Evolutionary conservation across 768 basidiomycete genomes (phyloP).

Genomic region (Lactarius vividus): DNA sequence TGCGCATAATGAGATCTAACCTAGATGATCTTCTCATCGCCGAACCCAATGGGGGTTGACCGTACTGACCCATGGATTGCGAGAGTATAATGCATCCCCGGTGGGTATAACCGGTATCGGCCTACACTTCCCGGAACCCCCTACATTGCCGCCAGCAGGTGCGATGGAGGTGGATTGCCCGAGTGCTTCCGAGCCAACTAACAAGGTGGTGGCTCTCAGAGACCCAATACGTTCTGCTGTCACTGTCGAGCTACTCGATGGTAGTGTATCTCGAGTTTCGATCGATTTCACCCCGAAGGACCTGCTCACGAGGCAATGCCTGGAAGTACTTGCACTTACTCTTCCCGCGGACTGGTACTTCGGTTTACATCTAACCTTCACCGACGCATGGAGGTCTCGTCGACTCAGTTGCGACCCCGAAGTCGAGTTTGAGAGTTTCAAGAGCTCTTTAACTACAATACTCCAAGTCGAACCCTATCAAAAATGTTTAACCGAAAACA

Average conservation of each 20-base stretch:
- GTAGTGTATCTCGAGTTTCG: slow-evolving; percentile 43
- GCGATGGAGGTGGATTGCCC: slow-evolving; percentile 23
- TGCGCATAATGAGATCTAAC: slow-evolving; percentile 59
- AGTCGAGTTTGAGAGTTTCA: slow-evolving; percentile 58
- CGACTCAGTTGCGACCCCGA: slow-evolving; percentile 44
- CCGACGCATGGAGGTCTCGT: slow-evolving; percentile 53
- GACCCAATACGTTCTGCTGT: slow-evolving; percentile 51
- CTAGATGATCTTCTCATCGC: slow-evolving; percentile 71
- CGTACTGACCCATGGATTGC: slow-evolving; percentile 61
- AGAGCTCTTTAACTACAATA: slow-evolving; percentile 47
- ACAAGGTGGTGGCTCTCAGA: slow-evolving; percentile 43
- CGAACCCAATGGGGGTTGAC: slow-evolving; percentile 52
- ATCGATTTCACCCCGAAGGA: slow-evolving; percentile 58
- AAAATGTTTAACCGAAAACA: not conserved
- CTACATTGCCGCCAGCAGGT: not conserved
- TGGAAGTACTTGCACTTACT: slow-evolving; percentile 61
- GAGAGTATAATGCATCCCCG: slow-evolving; percentile 34
- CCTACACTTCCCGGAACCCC: not conserved
- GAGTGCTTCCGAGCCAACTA: slow-evolving; percentile 9
- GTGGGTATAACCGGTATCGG: slow-evolving; percentile 3
- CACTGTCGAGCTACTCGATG: slow-evolving; percentile 53
- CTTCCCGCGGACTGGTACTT: slow-evolving; percentile 58
- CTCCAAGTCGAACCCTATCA: slow-evolving; percentile 39
- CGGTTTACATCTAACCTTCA: slow-evolving; percentile 51
- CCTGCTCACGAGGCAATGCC: slow-evolving; percentile 52